Percentiles rank a stretch among this genome's conserved stretches.
Conservation (phyloP, 257 asterid species). For the Thymus quinquecostatus region DNA sequence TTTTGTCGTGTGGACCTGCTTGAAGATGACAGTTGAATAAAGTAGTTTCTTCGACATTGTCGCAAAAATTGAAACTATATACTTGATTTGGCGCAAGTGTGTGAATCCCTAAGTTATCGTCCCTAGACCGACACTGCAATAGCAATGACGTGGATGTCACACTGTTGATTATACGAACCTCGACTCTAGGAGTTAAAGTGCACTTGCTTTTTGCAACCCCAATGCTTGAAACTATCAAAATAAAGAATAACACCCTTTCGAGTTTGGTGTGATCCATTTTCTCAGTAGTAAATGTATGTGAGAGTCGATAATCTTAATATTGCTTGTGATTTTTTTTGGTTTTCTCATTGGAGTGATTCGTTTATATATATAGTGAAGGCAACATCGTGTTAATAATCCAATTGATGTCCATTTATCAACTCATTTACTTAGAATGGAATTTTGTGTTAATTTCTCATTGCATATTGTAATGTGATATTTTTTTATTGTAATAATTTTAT, state of each 20-base stretch:
- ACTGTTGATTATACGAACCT: not conserved
- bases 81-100: not conserved
- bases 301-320: too few relatives aligned
- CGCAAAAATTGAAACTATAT: not conserved
- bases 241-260: too few relatives aligned
- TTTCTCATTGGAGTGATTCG: not conserved
- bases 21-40: not conserved
- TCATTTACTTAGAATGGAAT: not conserved
- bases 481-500: too few relatives aligned
- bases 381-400: too few relatives aligned
- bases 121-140: not conserved
- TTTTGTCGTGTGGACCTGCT: not conserved
- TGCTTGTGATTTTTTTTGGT: not conserved
- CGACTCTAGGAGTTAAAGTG: not conserved
- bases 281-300: not conserved
- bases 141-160: not conserved
- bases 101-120: not conserved
- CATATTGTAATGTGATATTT: too few relatives aligned
- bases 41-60: not conserved
- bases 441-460: too few relatives aligned
- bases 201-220: not conserved
- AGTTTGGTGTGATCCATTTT: not conserved
- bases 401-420: too few relatives aligned
- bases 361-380: not conserved
- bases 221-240: not conserved